Evolutionary conservation across 2,329 filamentous ascomycete genomes (phyloP).

Genomic region (Arthrobotrys entomopaga): DNA sequence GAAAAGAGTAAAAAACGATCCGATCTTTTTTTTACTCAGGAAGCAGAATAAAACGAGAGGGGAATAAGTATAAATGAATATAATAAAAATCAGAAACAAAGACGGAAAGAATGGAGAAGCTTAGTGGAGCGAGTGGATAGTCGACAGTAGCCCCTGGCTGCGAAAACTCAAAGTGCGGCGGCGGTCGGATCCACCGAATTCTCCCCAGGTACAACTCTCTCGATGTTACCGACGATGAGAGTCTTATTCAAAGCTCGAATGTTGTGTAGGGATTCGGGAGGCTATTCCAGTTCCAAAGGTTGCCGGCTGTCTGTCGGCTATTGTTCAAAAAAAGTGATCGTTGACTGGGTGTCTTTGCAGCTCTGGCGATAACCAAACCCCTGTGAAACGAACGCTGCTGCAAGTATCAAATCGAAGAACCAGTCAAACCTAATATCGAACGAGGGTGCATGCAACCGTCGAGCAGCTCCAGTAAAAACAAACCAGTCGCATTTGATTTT

Average conservation of each 20-base stretch:
- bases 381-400: slow-evolving; percentile 42
- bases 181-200: slow-evolving; percentile 13
- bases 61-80: slow-evolving; percentile 10
- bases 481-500: slow-evolving; percentile 31
- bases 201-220: too few species aligned
- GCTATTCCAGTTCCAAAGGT: too few species aligned
- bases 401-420: slow-evolving; percentile 20
- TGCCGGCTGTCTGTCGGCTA: too few species aligned
- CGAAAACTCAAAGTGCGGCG: slow-evolving; percentile 24
- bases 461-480: slow-evolving; percentile 21
- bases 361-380: slow-evolving; percentile 12
- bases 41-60: background rate
- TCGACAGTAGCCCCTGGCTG: slow-evolving; percentile 17
- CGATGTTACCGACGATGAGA: too few species aligned
- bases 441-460: slow-evolving; percentile 30
- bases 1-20: slow-evolving; percentile 10
- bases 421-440: slow-evolving; percentile 31
- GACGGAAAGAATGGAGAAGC: background rate
- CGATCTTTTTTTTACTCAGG: too few species aligned
- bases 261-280: too few species aligned
- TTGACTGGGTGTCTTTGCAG: too few species aligned
- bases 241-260: too few species aligned
- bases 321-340: too few species aligned
- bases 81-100: slow-evolving; percentile 4
- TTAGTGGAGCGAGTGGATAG: slow-evolving; percentile 5